Base-by-base conservation (phyloP, 2,329 filamentous ascomycete species). In the Aspergillus persii region DNA sequence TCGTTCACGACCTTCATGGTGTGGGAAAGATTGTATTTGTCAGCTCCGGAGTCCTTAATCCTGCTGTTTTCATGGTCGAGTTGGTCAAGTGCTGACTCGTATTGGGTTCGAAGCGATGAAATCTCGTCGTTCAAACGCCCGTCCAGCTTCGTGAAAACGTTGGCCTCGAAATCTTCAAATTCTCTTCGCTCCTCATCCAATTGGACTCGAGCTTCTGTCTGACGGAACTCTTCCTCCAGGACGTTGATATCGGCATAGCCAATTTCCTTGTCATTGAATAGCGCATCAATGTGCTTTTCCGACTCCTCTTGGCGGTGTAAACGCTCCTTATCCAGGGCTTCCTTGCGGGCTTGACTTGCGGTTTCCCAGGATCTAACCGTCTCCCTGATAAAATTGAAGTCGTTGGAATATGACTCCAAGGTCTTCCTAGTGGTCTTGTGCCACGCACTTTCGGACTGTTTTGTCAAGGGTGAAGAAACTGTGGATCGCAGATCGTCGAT, bases 221-320 rank as follows among this genome's bases (percentile, higher is more conserved):
- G 77, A 58, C 83, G 82, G 63, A 84, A 84, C 31, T 84, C 81
- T 52, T 82, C 78, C 65, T 86, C 83, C 8, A 85, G 72, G 15
- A 76, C 76, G 41, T 79, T 80, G 64, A 86, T 83, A 52, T 85
- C 83, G 11, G 82, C 81, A 67, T 86, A 85, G 0, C 81, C 82
- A 49, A 86, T 84, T 63, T 84, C 80, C 56, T 84, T 79, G 52
- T 78, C 78, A 62, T 85, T 81, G 71, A 84, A 86, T 1, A 85
- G 73, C 1, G 77, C 75, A 62, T 85, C 81, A 33, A 83, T 83
- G 51, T 78, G 76, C n/a, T 71, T 72, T 63, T 85, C 82, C 2
- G 78, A 81, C 61, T 83, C 79, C 56, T 82, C 79, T 66, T 83
- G 80, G 12, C 83, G 80, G 55, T 70, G 70, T 59, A 76, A 75